Percentiles rank a stretch among this genome's conserved stretches.
Conservation (phyloP, 441 rosid species). For the Capsella rubella region DNA sequence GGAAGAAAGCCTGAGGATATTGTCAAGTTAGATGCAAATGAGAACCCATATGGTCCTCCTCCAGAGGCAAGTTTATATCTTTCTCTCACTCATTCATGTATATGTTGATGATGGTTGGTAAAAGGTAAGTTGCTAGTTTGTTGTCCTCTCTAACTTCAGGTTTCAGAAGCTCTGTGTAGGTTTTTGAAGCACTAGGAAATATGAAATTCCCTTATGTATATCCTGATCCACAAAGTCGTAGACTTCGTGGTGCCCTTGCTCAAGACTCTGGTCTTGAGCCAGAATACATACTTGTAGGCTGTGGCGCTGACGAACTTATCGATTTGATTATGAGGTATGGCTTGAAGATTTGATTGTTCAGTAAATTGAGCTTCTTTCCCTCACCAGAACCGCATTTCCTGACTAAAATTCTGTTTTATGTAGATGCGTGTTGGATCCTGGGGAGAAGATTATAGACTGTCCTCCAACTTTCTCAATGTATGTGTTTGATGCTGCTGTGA, state of each 20-base stretch:
- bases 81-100: not conserved
- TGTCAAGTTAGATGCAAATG: conserved; percentile 94
- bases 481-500: conserved; percentile 89
- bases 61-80: conserved; percentile 75
- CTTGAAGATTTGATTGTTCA: not conserved
- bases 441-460: conserved; percentile 92
- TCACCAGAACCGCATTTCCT: not conserved
- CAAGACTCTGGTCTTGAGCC: conserved; percentile 83
- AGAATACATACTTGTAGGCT: conserved; percentile 85
- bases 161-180: conserved; percentile 62
- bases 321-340: conserved; percentile 94
- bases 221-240: conserved; percentile 83
- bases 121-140: not conserved
- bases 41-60: conserved; percentile 98
- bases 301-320: conserved; percentile 97
- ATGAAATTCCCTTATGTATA: conserved; percentile 76
- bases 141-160: conserved; percentile 41
- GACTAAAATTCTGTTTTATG: conserved; percentile 23
- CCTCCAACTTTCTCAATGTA: conserved; percentile 99
- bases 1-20: conserved; percentile 97
- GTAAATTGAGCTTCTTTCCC: not conserved
- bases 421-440: conserved; percentile 94
- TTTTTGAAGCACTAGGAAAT: conserved; percentile 78
- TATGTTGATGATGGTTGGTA: not conserved
- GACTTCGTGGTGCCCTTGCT: conserved; percentile 84